Conservation (phyloP, 192 early-diverging fungal genomes). For the Backusella luteola region DNA sequence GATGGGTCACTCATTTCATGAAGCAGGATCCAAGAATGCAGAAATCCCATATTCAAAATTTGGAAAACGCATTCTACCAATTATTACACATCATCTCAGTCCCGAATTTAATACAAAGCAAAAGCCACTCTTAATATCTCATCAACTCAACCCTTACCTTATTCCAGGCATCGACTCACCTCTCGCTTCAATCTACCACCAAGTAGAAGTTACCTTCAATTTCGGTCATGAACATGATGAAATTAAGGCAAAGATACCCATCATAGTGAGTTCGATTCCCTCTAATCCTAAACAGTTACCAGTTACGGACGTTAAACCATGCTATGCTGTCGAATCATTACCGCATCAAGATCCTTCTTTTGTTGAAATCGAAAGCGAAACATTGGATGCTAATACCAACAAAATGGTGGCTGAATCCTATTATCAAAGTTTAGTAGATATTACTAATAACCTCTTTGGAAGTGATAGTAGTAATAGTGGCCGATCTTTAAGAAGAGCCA, state of each 20-base stretch:
- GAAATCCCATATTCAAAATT: slow-evolving; percentile 4
- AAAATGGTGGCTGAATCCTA: neutral
- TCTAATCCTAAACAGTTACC: neutral
- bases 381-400: neutral
- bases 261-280: slow-evolving; percentile 22
- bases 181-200: slow-evolving; percentile 26
- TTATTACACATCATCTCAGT: neutral
- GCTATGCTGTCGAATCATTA: neutral
- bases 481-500: neutral
- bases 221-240: slow-evolving; percentile 28
- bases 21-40: neutral
- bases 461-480: neutral
- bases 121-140: slow-evolving; percentile 17
- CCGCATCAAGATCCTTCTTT: neutral
- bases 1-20: neutral
- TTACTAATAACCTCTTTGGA: neutral
- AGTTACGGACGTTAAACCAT: neutral
- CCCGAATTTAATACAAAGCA: neutral
- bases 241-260: slow-evolving; percentile 29
- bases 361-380: neutral
- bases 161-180: slow-evolving; percentile 20
- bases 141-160: slow-evolving; percentile 11
- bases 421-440: neutral
- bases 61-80: slow-evolving; percentile 21
- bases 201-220: slow-evolving; percentile 29